phyloP scores from a whole-genome alignment of 805 yeast genomes.

The Diddensiella transvaalensis region DNA sequence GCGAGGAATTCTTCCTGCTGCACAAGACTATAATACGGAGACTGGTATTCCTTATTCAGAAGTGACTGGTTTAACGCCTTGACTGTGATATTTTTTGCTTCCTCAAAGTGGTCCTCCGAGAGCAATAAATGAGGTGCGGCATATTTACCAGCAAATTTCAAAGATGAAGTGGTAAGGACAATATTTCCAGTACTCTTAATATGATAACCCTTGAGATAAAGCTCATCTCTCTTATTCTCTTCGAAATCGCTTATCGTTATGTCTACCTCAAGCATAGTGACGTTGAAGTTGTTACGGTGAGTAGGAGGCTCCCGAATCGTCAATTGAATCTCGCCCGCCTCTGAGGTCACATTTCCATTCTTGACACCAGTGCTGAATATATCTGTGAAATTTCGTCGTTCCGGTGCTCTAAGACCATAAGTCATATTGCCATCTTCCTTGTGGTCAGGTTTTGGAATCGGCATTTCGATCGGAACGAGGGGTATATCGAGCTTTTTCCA shows the following conservation, averaged over 20 bases:
- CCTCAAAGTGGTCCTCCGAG: slow-evolving; percentile 63
- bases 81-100: slow-evolving; percentile 52
- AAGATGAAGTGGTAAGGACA: slow-evolving; percentile 30
- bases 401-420: background rate
- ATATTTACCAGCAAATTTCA: slow-evolving; percentile 32
- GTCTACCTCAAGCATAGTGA: slow-evolving; percentile 15
- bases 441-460: slow-evolving; percentile 12
- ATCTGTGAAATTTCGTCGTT: background rate
- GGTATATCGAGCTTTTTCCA: slow-evolving; percentile 48
- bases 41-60: slow-evolving; percentile 49
- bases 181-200: slow-evolving; percentile 33
- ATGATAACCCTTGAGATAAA: slow-evolving; percentile 35
- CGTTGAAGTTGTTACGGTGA: slow-evolving; percentile 3
- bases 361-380: background rate
- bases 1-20: slow-evolving; percentile 43
- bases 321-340: slow-evolving; percentile 13
- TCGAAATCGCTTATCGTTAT: slow-evolving; percentile 19
- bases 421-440: background rate
- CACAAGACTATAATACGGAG: slow-evolving; percentile 54
- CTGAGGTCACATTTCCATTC: slow-evolving; percentile 15
- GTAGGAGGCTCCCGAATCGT: slow-evolving; percentile 11
- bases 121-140: slow-evolving; percentile 43
- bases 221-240: slow-evolving; percentile 23
- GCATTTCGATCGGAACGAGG: slow-evolving; percentile 25
- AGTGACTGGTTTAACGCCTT: slow-evolving; percentile 15